Percentiles rank a stretch among this genome's conserved stretches.
Evolutionary conservation across 1,284 basidiomycete genomes (phyloP).

Genomic region (Ustilago cynodontis): DNA sequence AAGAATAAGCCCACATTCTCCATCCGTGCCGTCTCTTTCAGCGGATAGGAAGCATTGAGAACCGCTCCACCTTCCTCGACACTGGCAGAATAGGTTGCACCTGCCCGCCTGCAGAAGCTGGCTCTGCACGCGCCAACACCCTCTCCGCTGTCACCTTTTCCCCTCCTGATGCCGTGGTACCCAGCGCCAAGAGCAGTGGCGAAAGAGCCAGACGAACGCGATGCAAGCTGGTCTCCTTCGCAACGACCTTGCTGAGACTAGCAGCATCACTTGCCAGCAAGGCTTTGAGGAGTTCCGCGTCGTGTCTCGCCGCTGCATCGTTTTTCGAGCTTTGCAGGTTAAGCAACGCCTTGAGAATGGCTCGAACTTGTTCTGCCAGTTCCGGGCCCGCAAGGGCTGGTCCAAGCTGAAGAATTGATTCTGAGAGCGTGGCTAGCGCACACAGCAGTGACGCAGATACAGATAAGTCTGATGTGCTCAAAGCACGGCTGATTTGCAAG

Average conservation of each 20-base stretch:
- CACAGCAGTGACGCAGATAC: conserved; percentile 20
- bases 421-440: conserved; percentile 25
- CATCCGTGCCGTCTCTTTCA: background rate
- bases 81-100: conserved; percentile 25
- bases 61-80: conserved; percentile 27
- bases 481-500: background rate
- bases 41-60: conserved; percentile 34
- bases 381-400: conserved; percentile 30
- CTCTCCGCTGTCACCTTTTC: background rate
- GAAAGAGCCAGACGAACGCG: conserved; percentile 28
- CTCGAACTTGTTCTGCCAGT: conserved; percentile 24
- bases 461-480: background rate
- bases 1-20: background rate
- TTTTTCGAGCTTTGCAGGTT: background rate
- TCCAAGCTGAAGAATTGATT: conserved; percentile 36
- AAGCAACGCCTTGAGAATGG: conserved; percentile 10
- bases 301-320: conserved; percentile 2
- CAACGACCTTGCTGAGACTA: conserved; percentile 14
- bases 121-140: conserved; percentile 26
- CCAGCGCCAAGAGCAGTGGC: conserved; percentile 30
- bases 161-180: conserved; percentile 12
- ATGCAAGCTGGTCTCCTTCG: conserved; percentile 13
- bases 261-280: conserved; percentile 22
- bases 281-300: conserved; percentile 15
- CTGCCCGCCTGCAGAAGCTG: conserved; percentile 22